Evolutionary conservation across 2,329 filamentous ascomycete genomes (phyloP).

Genomic region (Apiospora rasikravindrae): DNA sequence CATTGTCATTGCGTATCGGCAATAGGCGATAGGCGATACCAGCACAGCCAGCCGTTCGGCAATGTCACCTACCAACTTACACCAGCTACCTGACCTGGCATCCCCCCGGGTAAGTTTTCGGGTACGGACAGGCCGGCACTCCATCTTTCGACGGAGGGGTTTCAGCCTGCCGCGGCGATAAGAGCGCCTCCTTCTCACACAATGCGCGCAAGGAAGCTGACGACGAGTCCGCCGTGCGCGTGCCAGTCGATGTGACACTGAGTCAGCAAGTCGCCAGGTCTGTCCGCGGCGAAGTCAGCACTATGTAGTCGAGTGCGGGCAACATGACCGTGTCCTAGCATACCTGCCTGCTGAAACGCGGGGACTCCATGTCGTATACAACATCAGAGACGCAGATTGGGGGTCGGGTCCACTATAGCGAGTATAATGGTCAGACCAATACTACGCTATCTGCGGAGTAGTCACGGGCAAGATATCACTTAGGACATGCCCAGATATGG

Average conservation of each 20-base stretch:
- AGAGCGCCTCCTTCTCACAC: conserved; percentile 19
- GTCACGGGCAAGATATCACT: too few relatives aligned
- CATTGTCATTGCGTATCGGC: too few relatives aligned
- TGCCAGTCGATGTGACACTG: conserved; percentile 57
- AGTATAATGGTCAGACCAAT: background rate
- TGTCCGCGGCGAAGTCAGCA: conserved; percentile 52
- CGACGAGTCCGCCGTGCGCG: conserved; percentile 49
- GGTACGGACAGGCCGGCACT: too few relatives aligned
- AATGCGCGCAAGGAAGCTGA: conserved; percentile 52
- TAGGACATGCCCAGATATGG: background rate
- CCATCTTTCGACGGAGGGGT: too few relatives aligned
- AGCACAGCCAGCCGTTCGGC: too few relatives aligned
- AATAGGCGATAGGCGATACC: too few relatives aligned
- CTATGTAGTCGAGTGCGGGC: conserved; percentile 42
- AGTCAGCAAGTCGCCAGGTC: conserved; percentile 52
- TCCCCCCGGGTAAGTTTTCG: too few relatives aligned
- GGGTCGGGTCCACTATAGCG: background rate
- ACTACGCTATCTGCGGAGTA: background rate
- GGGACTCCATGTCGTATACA: conserved; percentile 25
- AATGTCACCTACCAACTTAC: too few relatives aligned
- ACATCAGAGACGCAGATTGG: conserved; percentile 26
- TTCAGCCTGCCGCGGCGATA: background rate
- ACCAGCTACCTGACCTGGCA: too few relatives aligned
- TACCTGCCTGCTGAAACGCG: conserved; percentile 26
- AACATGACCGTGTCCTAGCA: conserved; percentile 42